Evolutionary conservation across 352 stramenopile species (phyloP), one percentile per base, ranked within the genome.

Genomic region (Globisporangium irregulare): DNA sequence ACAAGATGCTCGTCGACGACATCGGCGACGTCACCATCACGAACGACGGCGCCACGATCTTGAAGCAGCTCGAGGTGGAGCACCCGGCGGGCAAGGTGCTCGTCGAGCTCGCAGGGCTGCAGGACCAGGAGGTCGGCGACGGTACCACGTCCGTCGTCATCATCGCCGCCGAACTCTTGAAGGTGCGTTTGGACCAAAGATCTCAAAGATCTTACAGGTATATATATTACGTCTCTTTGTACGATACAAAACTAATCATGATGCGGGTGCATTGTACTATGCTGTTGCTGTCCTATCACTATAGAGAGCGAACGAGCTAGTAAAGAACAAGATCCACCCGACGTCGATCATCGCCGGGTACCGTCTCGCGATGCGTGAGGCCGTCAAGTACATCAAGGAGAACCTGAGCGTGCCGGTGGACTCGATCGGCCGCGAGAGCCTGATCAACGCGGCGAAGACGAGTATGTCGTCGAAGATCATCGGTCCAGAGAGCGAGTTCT

Each of bases 11-110:
- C 20, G 98, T 98, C 58, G 91, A 98, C 77, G 89, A 97, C 79
- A 98, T 99, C 71, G 98, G 98, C 66, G 98, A 99, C 82, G 97
- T 99, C 60, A 99, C 97, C 20, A 99, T 99, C 77, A 99, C 98
- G 20, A 99, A 99, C 83, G 98, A 99, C 74, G 98, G 98, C 59
- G 98, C 98, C n/a, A 99, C 98, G 43, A 99, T 99, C 77, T 84
- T 99, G 58, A 98, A 99, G 85, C 97, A 98, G 73, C 83, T 99
- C 38, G 97, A 99, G 70, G 98, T 99, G 10, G 97, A 99, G 73
- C 98, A 99, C 80, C 98, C 98, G 29, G 98, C 98, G 2, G 98
- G 97, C 32, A 99, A 99, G 67, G 96, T 99, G 14, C 81, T 99
- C 8, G 97, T 99, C 6, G 98, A 99, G 75, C 86, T 99, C 18